Base-by-base conservation (phyloP, 768 basidiomycete genomes). In the Serpula lacrymans region DNA sequence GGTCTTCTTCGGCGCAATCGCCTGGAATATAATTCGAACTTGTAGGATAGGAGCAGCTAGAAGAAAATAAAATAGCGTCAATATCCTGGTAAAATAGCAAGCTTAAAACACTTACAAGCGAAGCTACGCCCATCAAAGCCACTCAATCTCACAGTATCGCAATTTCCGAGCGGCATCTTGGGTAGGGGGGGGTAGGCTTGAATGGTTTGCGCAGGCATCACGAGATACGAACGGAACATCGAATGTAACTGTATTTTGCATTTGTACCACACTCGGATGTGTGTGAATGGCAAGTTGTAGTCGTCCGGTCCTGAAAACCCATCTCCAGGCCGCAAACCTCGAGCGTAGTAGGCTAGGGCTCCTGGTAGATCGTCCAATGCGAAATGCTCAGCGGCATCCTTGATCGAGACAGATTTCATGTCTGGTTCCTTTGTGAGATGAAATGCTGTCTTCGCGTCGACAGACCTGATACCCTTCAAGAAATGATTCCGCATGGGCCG, bases 341-440 rank as follows among this genome's bases (percentile, higher is more conserved):
- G 16, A 33, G 13, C 16, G 28, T 42, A 8, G 53, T 10, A 53
- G 46, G 13, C 53, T 39, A 1, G 50, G 51, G 20, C 57, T 45
- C 8, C 43, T 5, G 42, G 46, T 17, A 64, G 55, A 45, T 61
- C 59, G 11, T 43, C 47, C 14, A 65, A 37, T 8, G 43, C 21
- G 41, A 52, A 63, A 21, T 37, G 29, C 8, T 18, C 8, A 2
- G 55, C 47, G 22, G 45, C 53, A 16, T 53, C 45, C 20, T 58
- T 45, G 35, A 21, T 20, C 8, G 35, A 8, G 6, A 33, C n/a
- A 6, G 8, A 8, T 18, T 33, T 33, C 6, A 8, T 6, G n/a
- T 33, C 31, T 8, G 31, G 6, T 14, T n/a, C 31, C 7, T 14
- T 18, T 6, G 31, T 33, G n/a, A 33, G 7, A 18, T 33, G 31